Evolutionary conservation across 352 stramenopile species (phyloP).

Genomic region (Phytopythium oedochilum): DNA sequence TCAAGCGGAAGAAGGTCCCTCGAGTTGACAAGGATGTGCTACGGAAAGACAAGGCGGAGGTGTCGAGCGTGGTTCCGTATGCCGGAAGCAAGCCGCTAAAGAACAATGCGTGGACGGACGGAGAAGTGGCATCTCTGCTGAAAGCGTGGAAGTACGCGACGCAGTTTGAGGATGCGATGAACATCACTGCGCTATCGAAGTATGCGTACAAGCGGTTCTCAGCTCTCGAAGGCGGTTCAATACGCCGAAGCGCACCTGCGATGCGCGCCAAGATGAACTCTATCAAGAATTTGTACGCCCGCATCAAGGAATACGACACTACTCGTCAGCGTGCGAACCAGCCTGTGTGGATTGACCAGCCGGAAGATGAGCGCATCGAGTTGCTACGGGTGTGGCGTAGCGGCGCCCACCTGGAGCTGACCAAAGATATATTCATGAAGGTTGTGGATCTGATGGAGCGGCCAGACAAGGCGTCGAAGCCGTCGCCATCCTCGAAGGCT

Average conservation of each 20-base stretch:
- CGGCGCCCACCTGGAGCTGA: slow-evolving; percentile 29
- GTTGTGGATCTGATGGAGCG: background rate
- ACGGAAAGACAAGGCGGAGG: background rate
- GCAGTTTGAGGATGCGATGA: background rate
- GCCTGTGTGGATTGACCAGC: slow-evolving; percentile 24
- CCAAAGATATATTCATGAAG: slow-evolving; percentile 16
- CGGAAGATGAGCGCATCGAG: slow-evolving; percentile 13
- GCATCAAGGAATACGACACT: slow-evolving; percentile 21
- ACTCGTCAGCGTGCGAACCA: slow-evolving; percentile 11
- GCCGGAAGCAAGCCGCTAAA: no score
- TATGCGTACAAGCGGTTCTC: slow-evolving; percentile 20
- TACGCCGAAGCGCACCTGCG: slow-evolving; percentile 19
- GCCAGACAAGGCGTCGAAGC: background rate
- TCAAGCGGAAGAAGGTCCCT: background rate
- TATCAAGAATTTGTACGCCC: slow-evolving; percentile 23
- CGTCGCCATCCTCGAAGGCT: background rate
- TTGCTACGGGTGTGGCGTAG: slow-evolving; percentile 24
- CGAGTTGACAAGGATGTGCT: background rate
- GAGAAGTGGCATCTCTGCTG: background rate
- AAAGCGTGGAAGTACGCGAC: background rate
- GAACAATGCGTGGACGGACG: background rate
- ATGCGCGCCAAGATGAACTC: slow-evolving; percentile 41
- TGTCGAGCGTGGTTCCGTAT: no score
- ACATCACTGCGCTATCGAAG: background rate
- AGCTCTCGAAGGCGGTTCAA: slow-evolving; percentile 15